Percentiles rank a stretch among this genome's conserved stretches.
phyloP scores from a whole-genome alignment of 208 protist species.

The Leishmania turanica region DNA sequence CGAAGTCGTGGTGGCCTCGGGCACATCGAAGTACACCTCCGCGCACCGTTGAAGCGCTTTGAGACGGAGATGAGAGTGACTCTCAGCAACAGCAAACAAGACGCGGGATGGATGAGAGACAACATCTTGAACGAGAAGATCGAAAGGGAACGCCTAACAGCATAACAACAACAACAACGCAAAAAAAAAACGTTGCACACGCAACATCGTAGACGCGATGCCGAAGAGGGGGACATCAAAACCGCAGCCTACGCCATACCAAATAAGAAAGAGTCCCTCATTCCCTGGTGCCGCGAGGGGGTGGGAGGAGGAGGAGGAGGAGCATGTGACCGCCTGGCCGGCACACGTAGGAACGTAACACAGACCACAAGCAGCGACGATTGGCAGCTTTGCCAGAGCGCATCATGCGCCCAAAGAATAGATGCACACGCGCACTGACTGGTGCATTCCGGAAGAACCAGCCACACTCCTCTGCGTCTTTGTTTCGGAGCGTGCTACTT shows the following conservation, averaged over 20 bases:
- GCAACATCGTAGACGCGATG: not conserved
- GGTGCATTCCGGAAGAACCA: not conserved
- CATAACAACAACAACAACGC: not conserved
- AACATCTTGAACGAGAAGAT: not conserved
- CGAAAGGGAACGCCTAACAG: not conserved
- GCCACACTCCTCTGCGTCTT: not conserved
- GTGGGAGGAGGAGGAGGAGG: not conserved
- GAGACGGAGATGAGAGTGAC: not conserved
- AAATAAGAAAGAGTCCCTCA: not conserved
- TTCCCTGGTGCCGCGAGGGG: not conserved
- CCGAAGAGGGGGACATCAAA: not conserved
- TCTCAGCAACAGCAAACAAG: not conserved
- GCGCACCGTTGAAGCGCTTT: not conserved
- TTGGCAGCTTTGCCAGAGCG: not conserved
- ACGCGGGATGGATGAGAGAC: not conserved
- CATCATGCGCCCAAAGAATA: not conserved
- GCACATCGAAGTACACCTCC: not conserved
- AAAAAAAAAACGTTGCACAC: not conserved
- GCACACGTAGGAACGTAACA: not conserved
- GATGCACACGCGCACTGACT: not conserved
- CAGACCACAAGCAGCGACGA: not conserved
- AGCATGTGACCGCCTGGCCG: not conserved
- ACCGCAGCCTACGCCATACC: not conserved
- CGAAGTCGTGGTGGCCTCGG: no score
- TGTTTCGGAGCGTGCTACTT: slow-evolving; percentile 25